Percentiles rank a stretch among this genome's conserved stretches.
These are phyloP conservation scores for Sclerotinia subarctica DNA, from an alignment of 2,329 filamentous ascomycete genomes.

Conservation along the genomic window DNA sequence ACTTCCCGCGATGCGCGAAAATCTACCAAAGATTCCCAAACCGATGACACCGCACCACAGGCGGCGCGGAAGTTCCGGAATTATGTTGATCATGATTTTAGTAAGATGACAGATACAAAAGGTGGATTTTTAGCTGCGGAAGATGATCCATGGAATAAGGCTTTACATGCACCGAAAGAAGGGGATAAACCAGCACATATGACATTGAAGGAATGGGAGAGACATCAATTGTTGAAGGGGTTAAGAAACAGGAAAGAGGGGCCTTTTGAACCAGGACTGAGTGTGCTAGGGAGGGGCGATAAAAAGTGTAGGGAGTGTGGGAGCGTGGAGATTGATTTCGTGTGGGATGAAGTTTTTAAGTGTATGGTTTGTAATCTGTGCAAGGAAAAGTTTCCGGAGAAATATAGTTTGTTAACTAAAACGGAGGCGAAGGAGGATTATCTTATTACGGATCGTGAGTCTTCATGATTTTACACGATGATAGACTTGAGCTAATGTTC, in stretches of 20 bases:
- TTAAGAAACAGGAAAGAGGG: slow-evolving; percentile 72
- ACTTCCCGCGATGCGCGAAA: slow-evolving; percentile 64
- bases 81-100: slow-evolving; percentile 97
- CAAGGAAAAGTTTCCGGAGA: slow-evolving; percentile 87
- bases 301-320: slow-evolving; percentile 82
- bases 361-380: slow-evolving; percentile 75
- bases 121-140: slow-evolving; percentile 89
- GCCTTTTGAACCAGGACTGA: slow-evolving; percentile 86
- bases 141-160: slow-evolving; percentile 87
- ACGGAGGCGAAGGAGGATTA: slow-evolving; percentile 96
- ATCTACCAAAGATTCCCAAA: slow-evolving; percentile 39
- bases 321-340: slow-evolving; percentile 85
- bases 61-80: slow-evolving; percentile 86
- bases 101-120: slow-evolving; percentile 96
- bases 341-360: slow-evolving; percentile 83
- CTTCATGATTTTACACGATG: neutral
- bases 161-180: slow-evolving; percentile 55
- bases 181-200: slow-evolving; percentile 79
- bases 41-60: slow-evolving; percentile 41
- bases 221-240: slow-evolving; percentile 69
- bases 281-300: slow-evolving; percentile 61
- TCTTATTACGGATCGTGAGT: slow-evolving; percentile 82
- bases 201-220: slow-evolving; percentile 89
- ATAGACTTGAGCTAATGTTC: slow-evolving; percentile 11
- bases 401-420: slow-evolving; percentile 93